Base-by-base conservation (phyloP, 805 yeast genomes). In the Hanseniaspora lachancei region DNA sequence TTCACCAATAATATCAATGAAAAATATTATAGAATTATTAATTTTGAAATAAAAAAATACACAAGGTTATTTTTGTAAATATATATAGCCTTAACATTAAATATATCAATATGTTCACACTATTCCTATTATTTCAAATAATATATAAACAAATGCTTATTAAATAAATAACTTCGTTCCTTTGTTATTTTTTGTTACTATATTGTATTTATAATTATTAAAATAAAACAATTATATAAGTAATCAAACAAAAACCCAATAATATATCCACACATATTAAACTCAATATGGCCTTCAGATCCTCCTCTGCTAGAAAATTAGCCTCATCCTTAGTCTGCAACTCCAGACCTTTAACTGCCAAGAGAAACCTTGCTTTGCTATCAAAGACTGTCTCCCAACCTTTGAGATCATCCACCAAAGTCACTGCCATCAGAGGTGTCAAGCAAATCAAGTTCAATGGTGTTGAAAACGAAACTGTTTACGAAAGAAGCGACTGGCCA, bases 401-500 rank as follows among this genome's bases (percentile, higher is more conserved):
- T 38, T 51, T 51, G 16, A 46, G 52, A 43, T 72, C 78, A 62
- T 67, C 75, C 59, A 64, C 69, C 73, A 44, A 52, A 46, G 72
- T 77, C 68, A 68, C 75, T 63, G 82, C 83, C 64, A 74, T 78
- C 66, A 87, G 98, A 77, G 97, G 97, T 77, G 72, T 91, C 70
- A 89, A 93, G 81, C 81, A 86, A 77, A 93, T 93, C 78, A 87
- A 88, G 83, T 93, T 93, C 69, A 96, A 88, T 73, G 97, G 97
- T 75, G 24, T 32, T 15, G 80, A 82, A 64, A 87, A 84, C 68
- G 98, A 93, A 80, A 75, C 83, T 64, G 98, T 93, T 64, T 91
- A 93, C 79, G 97, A 93, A 80, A 87, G 98, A 77, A 84, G 89
- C 67, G 98, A 93, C 86, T 93, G 98, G 98, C 98, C 98, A 76